Evolutionary conservation across 2,329 filamentous ascomycete genomes (phyloP).

Genomic region (Penicillium freii): DNA sequence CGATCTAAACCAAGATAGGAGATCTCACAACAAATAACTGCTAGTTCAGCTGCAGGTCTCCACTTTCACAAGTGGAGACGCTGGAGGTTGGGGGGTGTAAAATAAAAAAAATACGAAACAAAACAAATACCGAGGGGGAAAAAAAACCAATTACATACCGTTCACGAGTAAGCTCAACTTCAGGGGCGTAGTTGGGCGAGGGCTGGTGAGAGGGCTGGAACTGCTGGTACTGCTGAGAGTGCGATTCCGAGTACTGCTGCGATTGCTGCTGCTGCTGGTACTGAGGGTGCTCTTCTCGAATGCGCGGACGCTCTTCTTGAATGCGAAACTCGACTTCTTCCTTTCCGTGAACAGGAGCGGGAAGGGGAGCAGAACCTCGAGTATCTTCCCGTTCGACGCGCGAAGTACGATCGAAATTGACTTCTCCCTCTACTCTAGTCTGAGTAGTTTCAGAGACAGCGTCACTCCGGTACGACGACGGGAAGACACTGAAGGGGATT

Average conservation of each 20-base stretch:
- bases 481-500: conserved; percentile 99
- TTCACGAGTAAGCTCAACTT: conserved; percentile 53
- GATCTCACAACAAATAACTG: conserved; percentile 20
- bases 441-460: conserved; percentile 64
- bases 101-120: background rate
- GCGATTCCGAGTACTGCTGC: conserved; percentile 3
- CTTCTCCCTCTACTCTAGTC: conserved; percentile 85
- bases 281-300: conserved; percentile 9
- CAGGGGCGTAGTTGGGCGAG: conserved; percentile 28
- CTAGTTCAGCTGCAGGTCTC: conserved; percentile 11
- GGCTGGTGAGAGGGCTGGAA: background rate
- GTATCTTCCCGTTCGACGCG: conserved; percentile 98
- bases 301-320: conserved; percentile 44
- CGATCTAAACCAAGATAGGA: conserved; percentile 25
- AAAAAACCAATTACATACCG: conserved; percentile 41
- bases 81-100: background rate
- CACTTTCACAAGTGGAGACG: conserved; percentile 10
- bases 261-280: conserved; percentile 10
- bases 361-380: conserved; percentile 67
- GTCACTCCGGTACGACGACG: conserved; percentile 89
- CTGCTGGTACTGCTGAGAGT: conserved; percentile 8
- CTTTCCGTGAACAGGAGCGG: conserved; percentile 63
- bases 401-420: conserved; percentile 70
- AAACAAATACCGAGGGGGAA: background rate
- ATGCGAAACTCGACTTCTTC: conserved; percentile 87